phyloP scores from a whole-genome alignment of 257 asterid genomes.

The Scutellaria minor region DNA sequence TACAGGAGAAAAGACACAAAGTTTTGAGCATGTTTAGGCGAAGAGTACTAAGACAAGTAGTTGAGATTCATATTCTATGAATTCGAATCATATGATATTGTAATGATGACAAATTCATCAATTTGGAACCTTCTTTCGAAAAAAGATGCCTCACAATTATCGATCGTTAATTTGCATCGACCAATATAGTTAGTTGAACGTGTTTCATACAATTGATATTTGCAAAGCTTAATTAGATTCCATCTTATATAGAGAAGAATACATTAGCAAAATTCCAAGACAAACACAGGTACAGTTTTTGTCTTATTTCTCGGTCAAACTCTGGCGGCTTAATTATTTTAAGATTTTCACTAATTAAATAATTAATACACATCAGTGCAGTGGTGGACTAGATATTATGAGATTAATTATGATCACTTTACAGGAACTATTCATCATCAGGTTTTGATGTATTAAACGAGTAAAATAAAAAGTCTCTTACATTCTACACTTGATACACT shows the following conservation, averaged over 20 bases:
- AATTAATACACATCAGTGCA: too few species aligned
- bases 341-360: not conserved
- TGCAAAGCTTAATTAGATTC: constrained; percentile 5
- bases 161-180: not conserved
- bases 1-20: constrained; percentile 1
- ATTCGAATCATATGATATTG: not conserved
- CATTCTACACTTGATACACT: too few species aligned
- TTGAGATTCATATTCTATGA: constrained; percentile 2
- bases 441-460: too few species aligned
- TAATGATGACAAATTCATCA: not conserved
- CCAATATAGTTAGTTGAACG: not conserved
- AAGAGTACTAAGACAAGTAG: not conserved
- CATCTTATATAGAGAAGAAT: not conserved
- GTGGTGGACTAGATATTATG: too few species aligned
- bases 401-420: too few species aligned
- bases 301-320: constrained; percentile 24
- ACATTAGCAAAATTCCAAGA: constrained; percentile 33
- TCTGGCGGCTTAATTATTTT: constrained; percentile 15
- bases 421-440: too few species aligned
- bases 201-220: not conserved
- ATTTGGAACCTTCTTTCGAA: constrained; percentile 14
- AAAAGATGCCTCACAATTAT: constrained; percentile 24
- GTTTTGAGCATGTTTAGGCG: not conserved
- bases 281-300: constrained; percentile 17
- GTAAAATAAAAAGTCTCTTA: too few species aligned